These are phyloP conservation scores for Pachysandra terminalis DNA, from an alignment of 164 flowering plant genomes.

Conservation along the genomic window DNA sequence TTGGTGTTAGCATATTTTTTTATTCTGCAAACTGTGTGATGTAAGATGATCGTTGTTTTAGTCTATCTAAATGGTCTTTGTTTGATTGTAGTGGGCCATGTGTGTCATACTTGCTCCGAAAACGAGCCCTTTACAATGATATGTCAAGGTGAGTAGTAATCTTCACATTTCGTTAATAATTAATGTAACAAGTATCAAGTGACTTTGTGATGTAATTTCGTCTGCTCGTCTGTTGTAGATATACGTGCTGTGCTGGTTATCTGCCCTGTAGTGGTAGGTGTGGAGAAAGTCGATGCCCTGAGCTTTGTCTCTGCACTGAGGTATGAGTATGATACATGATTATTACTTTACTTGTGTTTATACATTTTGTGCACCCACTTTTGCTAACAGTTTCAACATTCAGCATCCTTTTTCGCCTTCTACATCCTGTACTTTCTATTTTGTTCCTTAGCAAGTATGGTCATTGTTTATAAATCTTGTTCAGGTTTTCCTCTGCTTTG, in stretches of 20 bases:
- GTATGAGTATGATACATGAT: conserved; percentile 18
- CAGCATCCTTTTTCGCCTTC: conserved; percentile 12
- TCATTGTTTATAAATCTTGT: background rate
- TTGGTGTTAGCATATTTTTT: background rate
- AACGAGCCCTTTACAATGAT: conserved; percentile 89
- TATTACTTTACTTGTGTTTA: background rate
- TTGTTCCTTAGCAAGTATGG: background rate
- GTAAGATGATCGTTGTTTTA: background rate
- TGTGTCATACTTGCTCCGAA: conserved; percentile 88
- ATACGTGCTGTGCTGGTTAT: conserved; percentile 71
- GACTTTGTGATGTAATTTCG: background rate
- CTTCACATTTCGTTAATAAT: background rate
- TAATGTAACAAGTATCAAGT: background rate
- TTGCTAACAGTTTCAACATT: background rate
- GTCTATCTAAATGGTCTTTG: background rate
- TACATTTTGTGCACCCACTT: background rate
- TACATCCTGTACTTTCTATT: background rate
- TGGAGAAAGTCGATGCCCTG: conserved; percentile 68
- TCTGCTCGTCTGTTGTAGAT: conserved; percentile 27
- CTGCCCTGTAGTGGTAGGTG: conserved; percentile 82
- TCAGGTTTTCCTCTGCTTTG: conserved; percentile 65
- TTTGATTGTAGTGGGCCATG: conserved; percentile 69
- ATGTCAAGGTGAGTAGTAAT: conserved; percentile 71
- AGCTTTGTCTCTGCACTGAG: conserved; percentile 70
- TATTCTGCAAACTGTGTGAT: background rate